phyloP scores from a whole-genome alignment of 805 yeast species.

The Metschnikowia lochheadii region DNA sequence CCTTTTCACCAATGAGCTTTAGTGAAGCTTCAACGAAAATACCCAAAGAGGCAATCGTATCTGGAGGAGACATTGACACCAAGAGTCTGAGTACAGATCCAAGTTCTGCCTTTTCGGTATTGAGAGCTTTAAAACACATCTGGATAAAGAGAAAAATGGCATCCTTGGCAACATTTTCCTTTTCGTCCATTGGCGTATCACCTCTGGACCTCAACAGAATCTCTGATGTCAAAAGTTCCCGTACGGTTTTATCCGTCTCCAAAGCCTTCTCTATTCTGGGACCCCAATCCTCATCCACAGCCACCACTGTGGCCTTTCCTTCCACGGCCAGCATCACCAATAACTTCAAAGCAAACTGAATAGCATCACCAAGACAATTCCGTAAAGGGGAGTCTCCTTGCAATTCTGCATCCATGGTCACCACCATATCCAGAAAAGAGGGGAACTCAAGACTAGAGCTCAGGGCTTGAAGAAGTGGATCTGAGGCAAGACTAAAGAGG shows the following conservation, averaged over 20 bases:
- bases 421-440: conserved; percentile 39
- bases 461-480: conserved; percentile 29
- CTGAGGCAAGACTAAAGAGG: conserved; percentile 25
- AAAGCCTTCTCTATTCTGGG: conserved; percentile 65
- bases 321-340: conserved; percentile 61
- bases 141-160: conserved; percentile 23
- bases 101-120: conserved; percentile 24
- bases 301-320: conserved; percentile 52
- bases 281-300: conserved; percentile 72
- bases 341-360: conserved; percentile 52
- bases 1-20: conserved; percentile 20
- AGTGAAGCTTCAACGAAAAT: conserved; percentile 21
- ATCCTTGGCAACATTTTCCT: conserved; percentile 11
- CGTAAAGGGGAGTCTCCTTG: conserved; percentile 10
- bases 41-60: conserved; percentile 21
- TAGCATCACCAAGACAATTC: conserved; percentile 14
- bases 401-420: conserved; percentile 20
- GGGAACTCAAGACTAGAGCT: conserved; percentile 54
- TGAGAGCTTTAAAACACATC: conserved; percentile 35
- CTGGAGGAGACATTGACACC: conserved; percentile 29
- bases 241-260: conserved; percentile 54
- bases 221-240: conserved; percentile 20
- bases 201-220: conserved; percentile 15
- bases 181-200: conserved; percentile 17
- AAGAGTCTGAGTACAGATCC: conserved; percentile 35